These are phyloP conservation scores for Ogataea zsoltii DNA, from an alignment of 805 yeast genomes.

Conservation along the genomic window DNA sequence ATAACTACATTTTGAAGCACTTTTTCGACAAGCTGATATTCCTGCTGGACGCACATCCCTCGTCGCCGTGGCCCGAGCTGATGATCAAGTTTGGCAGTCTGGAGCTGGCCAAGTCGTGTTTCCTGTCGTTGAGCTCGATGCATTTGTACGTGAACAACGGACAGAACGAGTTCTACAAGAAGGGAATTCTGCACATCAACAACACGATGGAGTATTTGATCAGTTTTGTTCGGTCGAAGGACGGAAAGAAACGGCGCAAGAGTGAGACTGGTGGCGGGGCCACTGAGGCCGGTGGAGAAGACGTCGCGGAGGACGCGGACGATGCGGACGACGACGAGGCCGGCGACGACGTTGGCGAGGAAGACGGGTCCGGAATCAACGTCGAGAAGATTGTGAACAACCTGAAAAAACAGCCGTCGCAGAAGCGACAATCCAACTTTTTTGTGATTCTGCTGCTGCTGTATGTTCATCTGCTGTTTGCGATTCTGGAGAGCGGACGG, in stretches of 20 bases:
- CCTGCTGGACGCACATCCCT: slow-evolving; percentile 58
- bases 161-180: slow-evolving; percentile 49
- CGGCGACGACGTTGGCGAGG: slow-evolving; percentile 12
- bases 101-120: slow-evolving; percentile 58
- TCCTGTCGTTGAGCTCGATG: slow-evolving; percentile 55
- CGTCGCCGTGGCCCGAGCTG: slow-evolving; percentile 61
- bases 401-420: slow-evolving; percentile 38
- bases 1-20: slow-evolving; percentile 55
- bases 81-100: slow-evolving; percentile 58
- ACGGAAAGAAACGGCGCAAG: slow-evolving; percentile 15
- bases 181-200: slow-evolving; percentile 55
- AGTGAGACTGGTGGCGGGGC: slow-evolving; percentile 3
- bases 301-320: slow-evolving; percentile 9
- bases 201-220: slow-evolving; percentile 57
- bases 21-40: slow-evolving; percentile 56
- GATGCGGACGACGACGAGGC: slow-evolving; percentile 15
- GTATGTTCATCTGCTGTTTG: slow-evolving; percentile 55
- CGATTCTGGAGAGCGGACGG: slow-evolving; percentile 54
- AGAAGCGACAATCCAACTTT: slow-evolving; percentile 41
- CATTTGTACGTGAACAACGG: slow-evolving; percentile 59
- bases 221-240: slow-evolving; percentile 39
- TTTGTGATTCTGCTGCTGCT: slow-evolving; percentile 51
- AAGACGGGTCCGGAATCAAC: slow-evolving; percentile 20
- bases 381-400: slow-evolving; percentile 39
- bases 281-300: slow-evolving; percentile 1